These are phyloP conservation scores for Posidonia oceanica DNA, from an alignment of 116 monocot genomes.

Conservation along the genomic window DNA sequence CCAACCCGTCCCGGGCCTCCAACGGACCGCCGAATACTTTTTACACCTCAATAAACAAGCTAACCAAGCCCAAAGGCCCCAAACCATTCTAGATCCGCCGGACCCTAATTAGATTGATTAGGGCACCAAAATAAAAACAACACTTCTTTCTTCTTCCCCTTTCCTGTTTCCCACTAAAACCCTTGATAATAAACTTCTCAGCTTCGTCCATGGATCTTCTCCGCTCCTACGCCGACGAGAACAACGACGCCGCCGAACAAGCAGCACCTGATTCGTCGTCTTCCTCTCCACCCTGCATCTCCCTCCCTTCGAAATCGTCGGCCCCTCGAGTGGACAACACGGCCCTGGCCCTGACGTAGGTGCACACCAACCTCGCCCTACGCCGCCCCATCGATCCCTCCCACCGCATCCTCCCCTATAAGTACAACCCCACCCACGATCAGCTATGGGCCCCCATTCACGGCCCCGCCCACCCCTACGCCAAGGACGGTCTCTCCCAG, in stretches of 20 bases:
- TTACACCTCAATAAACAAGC: no score
- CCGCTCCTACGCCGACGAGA: constrained; percentile 11
- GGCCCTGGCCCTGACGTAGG: constrained; percentile 44
- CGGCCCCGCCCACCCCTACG: constrained; percentile 76
- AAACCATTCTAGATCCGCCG: no score
- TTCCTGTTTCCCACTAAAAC: no score
- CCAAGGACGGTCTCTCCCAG: constrained; percentile 65
- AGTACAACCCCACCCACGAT: constrained; percentile 90
- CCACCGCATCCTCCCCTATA: constrained; percentile 56
- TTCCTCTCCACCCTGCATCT: background rate
- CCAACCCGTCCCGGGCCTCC: no score
- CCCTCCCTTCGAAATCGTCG: constrained; percentile 50
- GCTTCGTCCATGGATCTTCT: constrained; percentile 26
- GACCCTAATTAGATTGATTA: no score
- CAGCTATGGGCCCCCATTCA: constrained; percentile 94
- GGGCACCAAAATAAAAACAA: no score
- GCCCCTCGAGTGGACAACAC: constrained; percentile 85
- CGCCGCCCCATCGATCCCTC: constrained; percentile 68
- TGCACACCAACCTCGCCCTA: constrained; percentile 13
- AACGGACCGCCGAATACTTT: no score
- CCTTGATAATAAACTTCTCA: no score
- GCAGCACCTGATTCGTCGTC: background rate
- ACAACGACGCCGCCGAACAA: background rate
- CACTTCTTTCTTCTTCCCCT: no score
- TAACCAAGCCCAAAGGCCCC: no score